Evolutionary conservation across 1,284 basidiomycete species (phyloP).

Genomic region (Austropuccinia psidii): DNA sequence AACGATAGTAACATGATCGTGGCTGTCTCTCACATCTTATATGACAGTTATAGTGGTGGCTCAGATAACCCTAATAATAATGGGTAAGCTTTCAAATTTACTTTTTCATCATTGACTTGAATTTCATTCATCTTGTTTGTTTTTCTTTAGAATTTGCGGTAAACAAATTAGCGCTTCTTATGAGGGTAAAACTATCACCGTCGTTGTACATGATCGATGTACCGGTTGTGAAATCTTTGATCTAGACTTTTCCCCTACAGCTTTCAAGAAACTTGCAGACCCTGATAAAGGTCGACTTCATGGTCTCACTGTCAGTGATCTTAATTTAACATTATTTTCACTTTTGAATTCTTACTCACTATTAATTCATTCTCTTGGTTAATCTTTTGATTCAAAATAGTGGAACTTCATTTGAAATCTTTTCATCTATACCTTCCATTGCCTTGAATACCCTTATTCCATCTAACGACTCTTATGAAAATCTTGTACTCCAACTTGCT

Average conservation of each 20-base stretch:
- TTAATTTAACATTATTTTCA: too few relatives aligned
- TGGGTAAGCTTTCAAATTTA: conserved; percentile 45
- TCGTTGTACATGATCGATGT: conserved; percentile 60
- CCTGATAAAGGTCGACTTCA: conserved; percentile 54
- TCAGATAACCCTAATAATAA: conserved; percentile 58
- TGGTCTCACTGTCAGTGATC: conserved; percentile 47
- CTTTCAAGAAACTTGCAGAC: conserved; percentile 53
- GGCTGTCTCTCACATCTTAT: conserved; percentile 58
- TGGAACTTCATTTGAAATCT: too few relatives aligned
- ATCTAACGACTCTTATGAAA: too few relatives aligned
- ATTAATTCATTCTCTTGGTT: too few relatives aligned
- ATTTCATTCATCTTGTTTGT: not conserved
- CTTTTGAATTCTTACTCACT: too few relatives aligned
- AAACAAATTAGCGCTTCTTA: conserved; percentile 23
- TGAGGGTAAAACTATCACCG: conserved; percentile 52
- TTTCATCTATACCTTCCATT: too few relatives aligned
- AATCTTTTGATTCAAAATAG: too few relatives aligned
- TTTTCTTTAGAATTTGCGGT: conserved; percentile 11
- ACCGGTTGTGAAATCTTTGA: conserved; percentile 54
- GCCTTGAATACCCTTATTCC: too few relatives aligned
- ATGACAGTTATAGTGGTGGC: conserved; percentile 54
- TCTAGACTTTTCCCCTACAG: conserved; percentile 53
- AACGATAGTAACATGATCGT: conserved; percentile 55
- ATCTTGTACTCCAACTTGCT: too few relatives aligned
- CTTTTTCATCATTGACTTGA: not conserved